Evolutionary conservation across 768 basidiomycete species (phyloP).

Genomic region (Naganishia antarctica): DNA sequence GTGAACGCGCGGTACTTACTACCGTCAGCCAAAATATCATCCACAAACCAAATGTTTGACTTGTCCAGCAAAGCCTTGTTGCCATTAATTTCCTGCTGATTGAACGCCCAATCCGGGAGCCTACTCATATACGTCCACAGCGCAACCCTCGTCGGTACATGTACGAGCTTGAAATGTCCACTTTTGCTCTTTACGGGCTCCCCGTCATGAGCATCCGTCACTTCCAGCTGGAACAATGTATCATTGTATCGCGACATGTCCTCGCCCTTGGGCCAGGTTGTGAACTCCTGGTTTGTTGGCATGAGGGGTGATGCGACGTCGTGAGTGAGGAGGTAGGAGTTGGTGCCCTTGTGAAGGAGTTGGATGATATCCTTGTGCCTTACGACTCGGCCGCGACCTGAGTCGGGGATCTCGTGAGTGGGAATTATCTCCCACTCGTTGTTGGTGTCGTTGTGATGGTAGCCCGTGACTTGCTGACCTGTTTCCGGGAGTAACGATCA

Average conservation of each 20-base stretch:
- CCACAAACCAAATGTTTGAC: constrained; percentile 80
- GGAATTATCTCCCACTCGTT: constrained; percentile 94
- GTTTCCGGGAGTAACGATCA: background rate
- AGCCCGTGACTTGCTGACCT: constrained; percentile 96
- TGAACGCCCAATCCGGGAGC: constrained; percentile 93
- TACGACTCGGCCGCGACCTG: constrained; percentile 85
- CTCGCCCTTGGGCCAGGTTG: constrained; percentile 80
- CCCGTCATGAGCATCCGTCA: constrained; percentile 69
- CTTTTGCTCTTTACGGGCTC: constrained; percentile 90
- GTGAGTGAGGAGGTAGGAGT: constrained; percentile 80
- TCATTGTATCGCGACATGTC: constrained; percentile 68
- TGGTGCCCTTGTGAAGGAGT: constrained; percentile 78
- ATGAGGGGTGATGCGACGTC: constrained; percentile 95
- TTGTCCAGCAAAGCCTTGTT: constrained; percentile 84
- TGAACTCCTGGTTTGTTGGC: constrained; percentile 98
- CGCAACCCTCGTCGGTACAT: constrained; percentile 81
- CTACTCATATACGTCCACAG: constrained; percentile 81
- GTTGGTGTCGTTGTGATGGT: constrained; percentile 87
- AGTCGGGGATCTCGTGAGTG: constrained; percentile 88
- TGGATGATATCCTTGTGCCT: constrained; percentile 84
- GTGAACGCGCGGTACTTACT: constrained; percentile 53
- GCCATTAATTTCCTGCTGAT: constrained; percentile 96
- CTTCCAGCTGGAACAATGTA: constrained; percentile 73
- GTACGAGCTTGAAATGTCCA: constrained; percentile 83
- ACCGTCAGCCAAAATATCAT: constrained; percentile 70